Conservation (phyloP, 495 filamentous ascomycete species). For the Neurospora pannonica region DNA sequence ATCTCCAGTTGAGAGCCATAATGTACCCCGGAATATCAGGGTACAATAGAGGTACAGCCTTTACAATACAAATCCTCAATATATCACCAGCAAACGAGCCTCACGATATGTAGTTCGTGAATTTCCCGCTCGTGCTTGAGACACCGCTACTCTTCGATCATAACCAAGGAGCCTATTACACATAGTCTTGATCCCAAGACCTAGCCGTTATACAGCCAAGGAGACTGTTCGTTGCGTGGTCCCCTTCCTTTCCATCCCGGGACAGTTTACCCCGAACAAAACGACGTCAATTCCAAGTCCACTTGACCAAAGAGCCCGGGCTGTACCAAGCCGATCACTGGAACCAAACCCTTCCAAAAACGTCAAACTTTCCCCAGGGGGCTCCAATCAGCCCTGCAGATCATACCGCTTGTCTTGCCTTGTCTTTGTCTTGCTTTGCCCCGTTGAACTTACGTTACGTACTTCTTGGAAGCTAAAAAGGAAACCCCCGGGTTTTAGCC, state of each 20-base stretch:
- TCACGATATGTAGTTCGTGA: no score
- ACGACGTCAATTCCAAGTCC: not conserved
- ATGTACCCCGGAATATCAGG: not conserved
- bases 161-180: not conserved
- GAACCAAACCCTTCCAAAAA: not conserved
- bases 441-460: not conserved
- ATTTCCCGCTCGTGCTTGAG: no score
- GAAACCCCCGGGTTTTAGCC: not conserved
- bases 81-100: not conserved
- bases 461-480: not conserved
- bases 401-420: not conserved
- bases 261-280: not conserved
- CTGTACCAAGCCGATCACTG: not conserved
- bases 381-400: not conserved
- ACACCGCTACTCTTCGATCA: not conserved
- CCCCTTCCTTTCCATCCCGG: not conserved
- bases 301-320: not conserved
- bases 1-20: not conserved
- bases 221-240: not conserved
- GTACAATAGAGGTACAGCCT: not conserved
- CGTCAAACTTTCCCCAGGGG: not conserved
- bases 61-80: not conserved
- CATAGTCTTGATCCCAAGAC: not conserved
- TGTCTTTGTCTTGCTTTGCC: not conserved
- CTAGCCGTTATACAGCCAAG: not conserved